Evolutionary conservation across 495 filamentous ascomycete genomes (phyloP).

Genomic region (Penicillium simplicissimum): DNA sequence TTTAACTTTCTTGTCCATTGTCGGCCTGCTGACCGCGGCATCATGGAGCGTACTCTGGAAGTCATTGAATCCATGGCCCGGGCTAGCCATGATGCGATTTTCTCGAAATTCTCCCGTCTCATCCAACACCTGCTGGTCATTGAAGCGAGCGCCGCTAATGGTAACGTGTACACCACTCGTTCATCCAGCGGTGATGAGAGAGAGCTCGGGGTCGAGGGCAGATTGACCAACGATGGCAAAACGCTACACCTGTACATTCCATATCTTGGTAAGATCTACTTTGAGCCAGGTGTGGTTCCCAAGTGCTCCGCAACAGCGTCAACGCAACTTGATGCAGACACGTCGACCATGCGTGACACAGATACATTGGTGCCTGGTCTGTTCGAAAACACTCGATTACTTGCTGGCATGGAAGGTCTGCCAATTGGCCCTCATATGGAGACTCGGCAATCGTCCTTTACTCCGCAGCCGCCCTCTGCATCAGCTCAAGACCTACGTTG

Average conservation of each 20-base stretch:
- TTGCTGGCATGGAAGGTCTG: not conserved
- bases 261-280: slow-evolving; percentile 41
- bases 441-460: not conserved
- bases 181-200: slow-evolving; percentile 16
- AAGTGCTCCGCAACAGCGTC: slow-evolving; percentile 4
- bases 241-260: slow-evolving; percentile 36
- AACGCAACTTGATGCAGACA: not conserved
- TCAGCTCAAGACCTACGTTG: not conserved
- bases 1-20: slow-evolving; percentile 40
- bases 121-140: slow-evolving; percentile 31
- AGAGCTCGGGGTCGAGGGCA: slow-evolving; percentile 14
- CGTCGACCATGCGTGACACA: not conserved
- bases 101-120: slow-evolving; percentile 39
- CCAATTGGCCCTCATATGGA: not conserved
- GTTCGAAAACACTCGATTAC: not conserved
- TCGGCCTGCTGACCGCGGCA: slow-evolving; percentile 42
- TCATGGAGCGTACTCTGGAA: slow-evolving; percentile 44
- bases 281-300: slow-evolving; percentile 24
- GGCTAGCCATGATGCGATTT: slow-evolving; percentile 22
- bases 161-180: slow-evolving; percentile 24
- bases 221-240: slow-evolving; percentile 11
- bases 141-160: slow-evolving; percentile 25
- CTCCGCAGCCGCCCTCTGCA: not conserved
- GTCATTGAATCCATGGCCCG: slow-evolving; percentile 33
- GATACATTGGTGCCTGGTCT: slow-evolving; percentile 2